These are phyloP conservation scores for Tritrichomonas foetus DNA, from an alignment of 208 protist species.

Conservation along the genomic window DNA sequence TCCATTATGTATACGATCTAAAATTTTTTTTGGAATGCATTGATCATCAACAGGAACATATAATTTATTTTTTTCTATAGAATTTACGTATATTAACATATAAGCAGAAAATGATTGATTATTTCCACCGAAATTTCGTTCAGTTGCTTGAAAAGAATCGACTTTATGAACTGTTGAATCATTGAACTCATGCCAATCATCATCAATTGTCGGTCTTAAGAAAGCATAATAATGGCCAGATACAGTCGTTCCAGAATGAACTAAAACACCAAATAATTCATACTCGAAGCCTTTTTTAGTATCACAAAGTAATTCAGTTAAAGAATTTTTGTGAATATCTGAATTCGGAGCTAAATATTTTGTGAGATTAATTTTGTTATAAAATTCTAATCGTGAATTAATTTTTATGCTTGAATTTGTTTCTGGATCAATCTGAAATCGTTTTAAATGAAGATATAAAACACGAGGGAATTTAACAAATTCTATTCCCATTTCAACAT, in stretches of 20 bases:
- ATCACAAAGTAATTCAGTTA: too few species aligned
- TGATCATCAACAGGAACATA: too few species aligned
- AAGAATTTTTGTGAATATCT: conserved; percentile 16
- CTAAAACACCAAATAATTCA: conserved; percentile 66
- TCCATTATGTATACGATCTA: too few species aligned
- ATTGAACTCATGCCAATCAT: conserved; percentile 67
- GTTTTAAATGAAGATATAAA: conserved; percentile 73
- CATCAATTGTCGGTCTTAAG: conserved; percentile 55
- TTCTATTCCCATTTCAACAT: conserved; percentile 66
- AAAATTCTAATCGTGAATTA: conserved; percentile 63
- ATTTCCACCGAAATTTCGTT: conserved; percentile 62
- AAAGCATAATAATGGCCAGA: conserved; percentile 77
- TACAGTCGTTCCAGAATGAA: conserved; percentile 69
- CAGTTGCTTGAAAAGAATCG: conserved; percentile 55
- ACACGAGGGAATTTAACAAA: conserved; percentile 70
- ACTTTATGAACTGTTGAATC: conserved; percentile 67
- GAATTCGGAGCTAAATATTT: conserved; percentile 41
- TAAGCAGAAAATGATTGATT: background rate
- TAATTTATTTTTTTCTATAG: too few species aligned
- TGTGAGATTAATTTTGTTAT: conserved; percentile 57
- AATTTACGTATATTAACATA: background rate
- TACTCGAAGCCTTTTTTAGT: conserved; percentile 44
- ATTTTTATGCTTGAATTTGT: conserved; percentile 67
- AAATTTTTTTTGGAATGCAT: too few species aligned
- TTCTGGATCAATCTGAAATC: conserved; percentile 73